These are phyloP conservation scores for Margaritispora aquatica DNA, from an alignment of 495 filamentous ascomycete species.

Conservation along the genomic window DNA sequence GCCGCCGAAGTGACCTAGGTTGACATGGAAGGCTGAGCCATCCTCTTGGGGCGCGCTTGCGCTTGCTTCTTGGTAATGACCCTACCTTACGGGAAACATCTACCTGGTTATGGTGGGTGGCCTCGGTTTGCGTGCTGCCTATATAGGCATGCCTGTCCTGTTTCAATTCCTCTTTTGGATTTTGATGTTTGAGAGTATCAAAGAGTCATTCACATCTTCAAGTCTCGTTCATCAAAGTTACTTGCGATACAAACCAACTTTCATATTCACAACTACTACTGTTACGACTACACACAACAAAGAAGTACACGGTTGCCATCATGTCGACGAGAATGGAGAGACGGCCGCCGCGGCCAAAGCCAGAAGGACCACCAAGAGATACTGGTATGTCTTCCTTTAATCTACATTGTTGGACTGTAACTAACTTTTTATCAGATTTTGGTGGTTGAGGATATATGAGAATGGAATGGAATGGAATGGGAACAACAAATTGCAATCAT, in stretches of 20 bases:
- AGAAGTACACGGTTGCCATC: not conserved
- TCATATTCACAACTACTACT: no score
- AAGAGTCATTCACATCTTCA: no score
- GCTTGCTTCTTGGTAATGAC: no score
- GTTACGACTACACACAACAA: not conserved
- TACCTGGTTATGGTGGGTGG: no score
- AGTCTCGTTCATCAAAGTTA: not conserved
- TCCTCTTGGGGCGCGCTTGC: not conserved
- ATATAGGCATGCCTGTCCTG: no score
- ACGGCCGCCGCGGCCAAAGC: not conserved
- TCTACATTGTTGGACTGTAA: not conserved
- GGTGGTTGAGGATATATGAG: not conserved
- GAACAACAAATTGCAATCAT: not conserved
- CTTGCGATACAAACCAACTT: not conserved
- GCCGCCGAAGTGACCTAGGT: not conserved
- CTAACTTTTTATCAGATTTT: not conserved
- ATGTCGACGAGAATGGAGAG: not conserved
- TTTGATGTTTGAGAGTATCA: no score
- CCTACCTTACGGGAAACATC: no score
- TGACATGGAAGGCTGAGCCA: not conserved
- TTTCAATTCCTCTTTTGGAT: no score
- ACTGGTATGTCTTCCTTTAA: not conserved
- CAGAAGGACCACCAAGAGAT: not conserved
- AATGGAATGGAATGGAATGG: not conserved
- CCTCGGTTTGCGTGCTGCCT: no score